These are phyloP conservation scores for Globisporangium acanthophoron DNA, from an alignment of 352 stramenopile species.

Conservation along the genomic window DNA sequence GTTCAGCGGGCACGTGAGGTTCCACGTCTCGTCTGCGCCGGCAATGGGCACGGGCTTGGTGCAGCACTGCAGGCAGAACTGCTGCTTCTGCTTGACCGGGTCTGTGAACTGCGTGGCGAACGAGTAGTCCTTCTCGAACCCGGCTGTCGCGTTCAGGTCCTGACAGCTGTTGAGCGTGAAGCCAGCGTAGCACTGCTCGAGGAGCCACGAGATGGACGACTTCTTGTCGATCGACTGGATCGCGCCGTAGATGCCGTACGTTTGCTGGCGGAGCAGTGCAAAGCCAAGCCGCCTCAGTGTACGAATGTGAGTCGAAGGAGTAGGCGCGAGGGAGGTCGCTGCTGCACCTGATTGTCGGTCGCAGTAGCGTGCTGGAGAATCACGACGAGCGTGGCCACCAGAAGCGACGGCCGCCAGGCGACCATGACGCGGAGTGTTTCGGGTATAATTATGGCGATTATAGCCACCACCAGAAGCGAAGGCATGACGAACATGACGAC, in stretches of 20 bases:
- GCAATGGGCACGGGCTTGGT: constrained; percentile 48
- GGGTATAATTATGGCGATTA: no score
- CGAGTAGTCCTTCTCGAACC: constrained; percentile 38
- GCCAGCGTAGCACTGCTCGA: constrained; percentile 58
- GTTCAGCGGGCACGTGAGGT: constrained; percentile 66
- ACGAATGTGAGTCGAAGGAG: background rate
- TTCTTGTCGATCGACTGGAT: constrained; percentile 44
- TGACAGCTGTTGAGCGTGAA: constrained; percentile 55
- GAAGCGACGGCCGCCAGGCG: background rate
- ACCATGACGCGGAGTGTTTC: no score
- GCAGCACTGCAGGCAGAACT: constrained; percentile 73
- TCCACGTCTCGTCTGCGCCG: constrained; percentile 70
- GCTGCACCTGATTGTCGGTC: background rate
- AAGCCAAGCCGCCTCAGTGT: background rate
- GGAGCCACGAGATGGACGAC: constrained; percentile 24
- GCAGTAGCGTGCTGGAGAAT: background rate
- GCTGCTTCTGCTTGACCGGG: constrained; percentile 21
- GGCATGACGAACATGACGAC: no score
- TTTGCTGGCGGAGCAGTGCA: constrained; percentile 19
- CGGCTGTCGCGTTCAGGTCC: constrained; percentile 40
- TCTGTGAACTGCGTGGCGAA: constrained; percentile 63
- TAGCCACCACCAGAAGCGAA: no score
- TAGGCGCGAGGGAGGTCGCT: background rate
- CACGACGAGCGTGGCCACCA: background rate
- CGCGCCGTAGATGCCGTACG: constrained; percentile 51